Base-by-base conservation (phyloP, 495 filamentous ascomycete species). In the Aspergillus sparsus region DNA sequence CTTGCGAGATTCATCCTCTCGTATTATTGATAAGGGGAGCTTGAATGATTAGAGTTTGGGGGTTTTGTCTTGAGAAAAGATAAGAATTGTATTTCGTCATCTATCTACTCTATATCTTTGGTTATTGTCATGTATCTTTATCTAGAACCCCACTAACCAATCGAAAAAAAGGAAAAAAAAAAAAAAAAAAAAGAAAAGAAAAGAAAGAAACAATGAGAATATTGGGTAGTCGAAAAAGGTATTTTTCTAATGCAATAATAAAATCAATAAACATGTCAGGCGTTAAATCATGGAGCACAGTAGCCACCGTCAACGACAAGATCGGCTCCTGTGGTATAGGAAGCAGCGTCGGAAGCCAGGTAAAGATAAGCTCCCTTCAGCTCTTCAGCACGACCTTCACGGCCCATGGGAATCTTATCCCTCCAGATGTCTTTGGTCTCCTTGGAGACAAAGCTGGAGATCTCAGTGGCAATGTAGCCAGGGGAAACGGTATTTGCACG, bases 311-410 rank as follows among this genome's bases (percentile, higher is more conserved):
- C 90, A 36, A 91, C 82, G 32, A 89, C 71, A 27, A 93, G 72
- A 68, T 93, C 88, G 5, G 80, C 79, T 3, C 90, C 93, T 7
- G 90, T 97, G 2, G 89, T 95, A 71, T 91, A 96, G 60, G 83
- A 89, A 31, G 85, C 81, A 3, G 91, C 91, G 74, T 96, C 91
- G 11, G 86, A 89, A 5, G 91, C 91, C 57, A 97, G 74, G 68
- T 93, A 96, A n/a, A 96, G 74, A 67, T 89, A 96, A 6, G 88
- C 89, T 7, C 92, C 92, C 79, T 96, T 96, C 52, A 97, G 75
- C 77, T 97, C 92, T 50, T 83, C 80, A 0, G 85, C 77, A n/a
- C 62, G 63, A 34, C 71, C 75, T 60, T 75, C 74, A 41, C 75
- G 72, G 21, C 89, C 89, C 88, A 96, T 89, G 9, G 91, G 92